phyloP scores from a whole-genome alignment of 208 protist genomes.

The Naegleria lovaniensis region DNA sequence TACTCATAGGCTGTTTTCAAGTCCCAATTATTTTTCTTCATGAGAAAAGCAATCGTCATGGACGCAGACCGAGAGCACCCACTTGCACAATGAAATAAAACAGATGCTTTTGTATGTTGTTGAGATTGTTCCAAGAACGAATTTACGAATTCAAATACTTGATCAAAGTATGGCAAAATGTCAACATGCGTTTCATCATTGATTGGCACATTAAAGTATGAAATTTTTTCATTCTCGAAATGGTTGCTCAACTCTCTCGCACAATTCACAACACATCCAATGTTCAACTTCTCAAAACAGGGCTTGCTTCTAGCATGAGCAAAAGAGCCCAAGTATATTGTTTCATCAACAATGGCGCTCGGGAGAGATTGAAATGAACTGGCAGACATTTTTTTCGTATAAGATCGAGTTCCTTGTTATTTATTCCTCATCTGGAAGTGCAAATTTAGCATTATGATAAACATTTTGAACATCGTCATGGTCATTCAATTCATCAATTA shows the following conservation, averaged over 20 bases:
- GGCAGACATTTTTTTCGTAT: neutral
- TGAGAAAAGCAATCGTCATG: neutral
- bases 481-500: neutral
- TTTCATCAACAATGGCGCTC: neutral
- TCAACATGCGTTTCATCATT: neutral
- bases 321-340: neutral
- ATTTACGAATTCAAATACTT: neutral
- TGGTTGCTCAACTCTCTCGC: neutral
- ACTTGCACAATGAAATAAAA: constrained; percentile 3
- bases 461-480: neutral
- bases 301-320: neutral
- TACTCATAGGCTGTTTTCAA: neutral
- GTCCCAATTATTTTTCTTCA: neutral
- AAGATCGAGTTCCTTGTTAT: too few species aligned
- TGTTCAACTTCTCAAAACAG: neutral
- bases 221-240: neutral
- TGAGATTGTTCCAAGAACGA: neutral
- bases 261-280: neutral
- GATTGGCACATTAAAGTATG: neutral
- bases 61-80: constrained; percentile 9
- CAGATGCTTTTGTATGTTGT: neutral
- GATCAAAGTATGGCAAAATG: neutral
- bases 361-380: neutral
- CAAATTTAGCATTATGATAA: neutral
- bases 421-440: neutral